phyloP scores from a whole-genome alignment of 2,329 filamentous ascomycete genomes.

The Claviceps pazoutovae region DNA sequence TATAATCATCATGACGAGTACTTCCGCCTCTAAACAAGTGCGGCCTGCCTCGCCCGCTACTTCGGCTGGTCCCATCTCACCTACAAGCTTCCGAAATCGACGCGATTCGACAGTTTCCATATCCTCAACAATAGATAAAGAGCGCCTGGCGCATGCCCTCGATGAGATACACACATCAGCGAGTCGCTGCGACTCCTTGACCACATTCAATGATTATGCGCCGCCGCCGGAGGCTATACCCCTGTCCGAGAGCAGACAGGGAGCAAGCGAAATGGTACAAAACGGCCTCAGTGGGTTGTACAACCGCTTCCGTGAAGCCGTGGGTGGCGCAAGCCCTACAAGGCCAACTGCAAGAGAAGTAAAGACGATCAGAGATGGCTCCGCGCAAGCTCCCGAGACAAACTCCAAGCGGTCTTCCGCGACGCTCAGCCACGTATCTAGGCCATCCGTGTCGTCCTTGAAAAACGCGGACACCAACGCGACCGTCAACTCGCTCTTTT shows the following conservation, averaged over 20 bases:
- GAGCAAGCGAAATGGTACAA: conserved; percentile 61
- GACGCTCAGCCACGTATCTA: conserved; percentile 26
- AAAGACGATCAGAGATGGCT: conserved; percentile 22
- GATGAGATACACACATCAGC: conserved; percentile 81
- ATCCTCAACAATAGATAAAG: conserved; percentile 42
- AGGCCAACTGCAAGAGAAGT: conserved; percentile 21
- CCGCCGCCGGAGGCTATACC: conserved; percentile 48
- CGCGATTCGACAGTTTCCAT: conserved; percentile 27
- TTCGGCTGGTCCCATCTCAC: conserved; percentile 14
- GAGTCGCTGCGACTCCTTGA: conserved; percentile 72
- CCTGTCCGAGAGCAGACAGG: conserved; percentile 51
- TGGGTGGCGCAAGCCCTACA: conserved; percentile 48
- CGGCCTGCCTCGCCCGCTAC: conserved; percentile 16
- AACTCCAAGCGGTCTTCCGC: conserved; percentile 30
- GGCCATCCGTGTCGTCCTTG: conserved; percentile 25
- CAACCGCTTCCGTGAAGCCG: conserved; percentile 67
- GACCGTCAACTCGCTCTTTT: conserved; percentile 16
- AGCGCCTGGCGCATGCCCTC: conserved; percentile 62
- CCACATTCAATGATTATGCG: conserved; percentile 88
- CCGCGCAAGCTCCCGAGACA: conserved; percentile 9
- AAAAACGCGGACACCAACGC: conserved; percentile 26
- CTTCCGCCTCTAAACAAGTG: conserved; percentile 16
- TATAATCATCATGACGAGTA: conserved; percentile 15
- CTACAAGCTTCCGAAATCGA: conserved; percentile 19
- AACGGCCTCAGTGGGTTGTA: conserved; percentile 84